phyloP scores from a whole-genome alignment of 2,329 filamentous ascomycete genomes.

The Phaeosphaeriaceae sp. region DNA sequence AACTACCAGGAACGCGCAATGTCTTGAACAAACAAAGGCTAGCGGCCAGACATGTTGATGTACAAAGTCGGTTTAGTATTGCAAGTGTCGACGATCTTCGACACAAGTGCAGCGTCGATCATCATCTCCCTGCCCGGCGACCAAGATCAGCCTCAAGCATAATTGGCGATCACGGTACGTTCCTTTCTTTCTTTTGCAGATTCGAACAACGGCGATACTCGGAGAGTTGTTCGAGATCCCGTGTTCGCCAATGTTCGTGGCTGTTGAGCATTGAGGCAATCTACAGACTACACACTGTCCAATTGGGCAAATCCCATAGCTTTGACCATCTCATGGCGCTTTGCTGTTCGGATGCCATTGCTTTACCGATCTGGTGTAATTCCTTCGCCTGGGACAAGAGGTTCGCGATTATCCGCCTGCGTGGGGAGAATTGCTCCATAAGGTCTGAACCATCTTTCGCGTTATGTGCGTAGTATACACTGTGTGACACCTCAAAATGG shows the following conservation, averaged over 20 bases:
- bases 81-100: background rate
- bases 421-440: background rate
- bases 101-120: conserved; percentile 5
- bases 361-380: background rate
- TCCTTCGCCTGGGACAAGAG: background rate
- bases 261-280: background rate
- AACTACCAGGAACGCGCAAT: background rate
- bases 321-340: background rate
- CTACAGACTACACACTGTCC: background rate
- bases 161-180: background rate
- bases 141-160: conserved; percentile 3
- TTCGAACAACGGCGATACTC: background rate
- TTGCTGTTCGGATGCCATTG: background rate
- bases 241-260: background rate
- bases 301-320: background rate
- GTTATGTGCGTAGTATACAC: background rate
- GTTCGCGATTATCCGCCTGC: background rate
- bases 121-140: conserved; percentile 6
- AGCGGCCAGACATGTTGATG: background rate
- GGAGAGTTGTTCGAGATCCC: background rate
- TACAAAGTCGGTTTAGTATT: background rate
- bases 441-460: background rate
- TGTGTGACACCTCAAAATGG: background rate
- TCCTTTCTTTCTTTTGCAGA: background rate
- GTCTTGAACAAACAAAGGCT: background rate